These are phyloP conservation scores for Platanus orientalis DNA, from an alignment of 164 flowering plant genomes.

Conservation along the genomic window DNA sequence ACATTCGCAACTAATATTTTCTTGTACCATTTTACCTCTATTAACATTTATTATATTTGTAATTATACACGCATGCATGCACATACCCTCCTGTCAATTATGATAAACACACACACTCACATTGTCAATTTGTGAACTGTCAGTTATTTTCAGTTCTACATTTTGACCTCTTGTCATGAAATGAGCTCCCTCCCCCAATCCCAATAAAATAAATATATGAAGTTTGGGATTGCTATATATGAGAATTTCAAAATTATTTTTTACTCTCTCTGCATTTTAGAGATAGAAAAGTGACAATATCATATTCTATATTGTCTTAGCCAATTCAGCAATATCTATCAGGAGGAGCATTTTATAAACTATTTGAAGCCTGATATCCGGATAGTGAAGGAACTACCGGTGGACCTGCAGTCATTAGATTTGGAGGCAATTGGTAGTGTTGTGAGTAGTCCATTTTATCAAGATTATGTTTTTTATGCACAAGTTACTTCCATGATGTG, in stretches of 20 bases:
- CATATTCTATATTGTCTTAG: conserved; percentile 50
- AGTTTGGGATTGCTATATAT: neutral
- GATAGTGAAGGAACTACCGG: conserved; percentile 87
- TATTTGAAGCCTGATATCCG: conserved; percentile 82
- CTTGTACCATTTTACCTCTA: no score
- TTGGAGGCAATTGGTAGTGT: conserved; percentile 86
- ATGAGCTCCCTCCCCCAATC: no score
- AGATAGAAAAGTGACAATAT: conserved; percentile 34
- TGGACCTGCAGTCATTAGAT: conserved; percentile 76
- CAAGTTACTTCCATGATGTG: neutral
- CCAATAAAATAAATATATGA: no score
- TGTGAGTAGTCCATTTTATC: conserved; percentile 45
- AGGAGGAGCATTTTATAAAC: conserved; percentile 86
- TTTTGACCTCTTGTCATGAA: no score
- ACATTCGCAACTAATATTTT: no score
- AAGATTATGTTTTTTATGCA: neutral
- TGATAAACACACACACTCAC: no score
- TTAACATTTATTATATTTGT: no score
- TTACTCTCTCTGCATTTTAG: conserved; percentile 14
- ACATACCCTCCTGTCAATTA: no score
- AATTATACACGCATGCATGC: no score
- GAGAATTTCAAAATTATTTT: conserved; percentile 3
- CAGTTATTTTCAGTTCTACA: no score
- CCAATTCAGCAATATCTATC: conserved; percentile 94
- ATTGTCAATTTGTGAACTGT: no score